phyloP scores from a whole-genome alignment of 2,329 filamentous ascomycete genomes.

The Colletotrichum melonis region DNA sequence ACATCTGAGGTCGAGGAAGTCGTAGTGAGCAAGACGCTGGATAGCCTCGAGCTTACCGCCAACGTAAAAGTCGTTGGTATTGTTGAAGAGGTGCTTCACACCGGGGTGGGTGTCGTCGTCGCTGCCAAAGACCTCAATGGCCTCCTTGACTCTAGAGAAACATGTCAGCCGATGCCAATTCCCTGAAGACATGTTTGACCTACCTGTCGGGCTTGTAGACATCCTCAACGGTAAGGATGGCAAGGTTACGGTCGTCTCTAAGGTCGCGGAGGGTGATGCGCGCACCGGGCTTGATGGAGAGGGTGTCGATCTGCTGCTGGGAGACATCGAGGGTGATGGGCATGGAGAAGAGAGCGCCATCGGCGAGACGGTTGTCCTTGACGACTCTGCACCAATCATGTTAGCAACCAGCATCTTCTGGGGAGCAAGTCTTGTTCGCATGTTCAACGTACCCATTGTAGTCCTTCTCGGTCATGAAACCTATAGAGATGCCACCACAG shows the following conservation, averaged over 20 bases:
- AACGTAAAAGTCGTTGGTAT: slow-evolving; percentile 88
- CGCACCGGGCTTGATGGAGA: slow-evolving; percentile 81
- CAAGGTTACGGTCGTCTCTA: slow-evolving; percentile 94
- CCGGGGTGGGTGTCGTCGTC: slow-evolving; percentile 92
- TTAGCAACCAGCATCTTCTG: slow-evolving; percentile 42
- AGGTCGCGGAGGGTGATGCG: slow-evolving; percentile 93
- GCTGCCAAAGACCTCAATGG: slow-evolving; percentile 93
- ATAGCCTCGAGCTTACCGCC: slow-evolving; percentile 97
- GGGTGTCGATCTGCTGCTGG: slow-evolving; percentile 78
- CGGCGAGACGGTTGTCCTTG: slow-evolving; percentile 84
- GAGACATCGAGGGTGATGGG: slow-evolving; percentile 93
- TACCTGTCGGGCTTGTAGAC: slow-evolving; percentile 97
- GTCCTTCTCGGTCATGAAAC: slow-evolving; percentile 97
- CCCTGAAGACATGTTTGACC: slow-evolving; percentile 55
- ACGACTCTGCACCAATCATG: slow-evolving; percentile 75
- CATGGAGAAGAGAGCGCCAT: slow-evolving; percentile 94
- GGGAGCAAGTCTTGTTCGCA: neutral
- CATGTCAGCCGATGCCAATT: slow-evolving; percentile 57
- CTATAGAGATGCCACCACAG: slow-evolving; percentile 56
- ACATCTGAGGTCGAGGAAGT: slow-evolving; percentile 97
- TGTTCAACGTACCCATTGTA: slow-evolving; percentile 81
- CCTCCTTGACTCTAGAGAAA: slow-evolving; percentile 78
- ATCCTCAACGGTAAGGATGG: slow-evolving; percentile 95
- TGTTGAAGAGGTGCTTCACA: slow-evolving; percentile 87
- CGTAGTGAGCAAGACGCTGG: slow-evolving; percentile 96